phyloP scores from a whole-genome alignment of 768 basidiomycete species.

The Xerocomellus chrysenteron region DNA sequence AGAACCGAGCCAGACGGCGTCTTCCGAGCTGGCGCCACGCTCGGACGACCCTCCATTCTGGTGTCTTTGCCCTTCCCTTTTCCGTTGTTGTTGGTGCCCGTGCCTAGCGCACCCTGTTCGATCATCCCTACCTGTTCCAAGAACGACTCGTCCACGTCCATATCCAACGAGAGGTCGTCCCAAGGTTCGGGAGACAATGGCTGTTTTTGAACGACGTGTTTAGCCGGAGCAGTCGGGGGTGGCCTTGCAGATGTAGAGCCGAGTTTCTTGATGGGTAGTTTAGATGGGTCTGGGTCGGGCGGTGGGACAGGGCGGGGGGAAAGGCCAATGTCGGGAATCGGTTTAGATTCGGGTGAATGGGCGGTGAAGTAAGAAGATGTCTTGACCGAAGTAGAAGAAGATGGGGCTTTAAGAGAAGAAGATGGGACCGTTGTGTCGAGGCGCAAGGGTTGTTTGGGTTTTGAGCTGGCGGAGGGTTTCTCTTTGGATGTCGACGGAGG shows the following conservation, averaged over 20 bases:
- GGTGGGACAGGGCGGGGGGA: constrained; percentile 30
- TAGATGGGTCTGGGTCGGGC: constrained; percentile 15
- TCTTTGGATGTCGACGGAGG: constrained; percentile 2
- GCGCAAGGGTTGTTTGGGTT: not conserved
- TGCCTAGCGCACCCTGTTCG: constrained; percentile 20
- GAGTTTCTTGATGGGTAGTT: not conserved
- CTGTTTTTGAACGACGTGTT: constrained; percentile 5
- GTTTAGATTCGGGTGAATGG: constrained; percentile 3
- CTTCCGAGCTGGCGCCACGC: constrained; percentile 2
- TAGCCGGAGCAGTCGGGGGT: not conserved
- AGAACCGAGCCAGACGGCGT: not conserved
- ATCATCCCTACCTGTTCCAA: constrained; percentile 37
- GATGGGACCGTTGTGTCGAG: not conserved
- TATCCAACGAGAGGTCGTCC: constrained; percentile 36
- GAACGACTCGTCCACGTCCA: constrained; percentile 40
- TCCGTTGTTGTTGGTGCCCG: constrained; percentile 12
- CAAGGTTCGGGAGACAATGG: constrained; percentile 27
- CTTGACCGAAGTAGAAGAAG: constrained; percentile 6
- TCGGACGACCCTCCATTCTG: not conserved
- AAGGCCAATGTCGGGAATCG: constrained; percentile 27
- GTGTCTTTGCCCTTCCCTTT: constrained; percentile 21
- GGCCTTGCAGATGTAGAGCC: constrained; percentile 11
- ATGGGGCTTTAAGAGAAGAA: constrained; percentile 6
- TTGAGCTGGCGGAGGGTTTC: not conserved
- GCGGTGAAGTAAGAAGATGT: constrained; percentile 24